Evolutionary conservation across 257 asterid species (phyloP).

Genomic region (Handroanthus guayacan): DNA sequence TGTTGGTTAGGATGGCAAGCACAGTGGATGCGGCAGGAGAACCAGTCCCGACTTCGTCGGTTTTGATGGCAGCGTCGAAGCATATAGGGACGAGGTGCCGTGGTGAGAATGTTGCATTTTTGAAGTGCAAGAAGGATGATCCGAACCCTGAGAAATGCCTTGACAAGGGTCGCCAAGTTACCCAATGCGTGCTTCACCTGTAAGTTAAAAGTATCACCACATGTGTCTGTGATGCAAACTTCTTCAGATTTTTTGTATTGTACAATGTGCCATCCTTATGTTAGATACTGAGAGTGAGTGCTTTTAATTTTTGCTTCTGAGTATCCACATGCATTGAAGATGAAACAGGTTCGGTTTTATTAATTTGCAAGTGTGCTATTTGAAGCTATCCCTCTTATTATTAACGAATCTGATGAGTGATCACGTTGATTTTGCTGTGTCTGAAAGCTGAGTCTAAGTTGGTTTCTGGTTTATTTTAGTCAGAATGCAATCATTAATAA

Average conservation of each 20-base stretch:
- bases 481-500: not conserved
- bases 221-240: not conserved
- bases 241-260: not conserved
- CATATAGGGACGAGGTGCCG: constrained; percentile 69
- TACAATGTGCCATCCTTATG: not conserved
- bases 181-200: constrained; percentile 67
- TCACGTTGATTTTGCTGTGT: not conserved
- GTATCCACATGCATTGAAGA: not conserved
- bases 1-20: constrained; percentile 48
- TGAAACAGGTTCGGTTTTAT: not conserved
- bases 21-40: constrained; percentile 57
- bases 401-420: not conserved
- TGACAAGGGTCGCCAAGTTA: constrained; percentile 67
- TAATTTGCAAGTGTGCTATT: not conserved
- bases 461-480: not conserved
- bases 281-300: not conserved
- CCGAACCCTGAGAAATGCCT: constrained; percentile 77
- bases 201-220: constrained; percentile 42
- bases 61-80: constrained; percentile 68
- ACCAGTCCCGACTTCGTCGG: constrained; percentile 66
- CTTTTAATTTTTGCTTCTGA: not conserved
- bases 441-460: not conserved
- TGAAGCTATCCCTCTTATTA: not conserved
- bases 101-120: constrained; percentile 62
- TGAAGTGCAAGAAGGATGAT: constrained; percentile 75